Conservation (phyloP, 2,329 filamentous ascomycete species). For the Calonectria crousiana region DNA sequence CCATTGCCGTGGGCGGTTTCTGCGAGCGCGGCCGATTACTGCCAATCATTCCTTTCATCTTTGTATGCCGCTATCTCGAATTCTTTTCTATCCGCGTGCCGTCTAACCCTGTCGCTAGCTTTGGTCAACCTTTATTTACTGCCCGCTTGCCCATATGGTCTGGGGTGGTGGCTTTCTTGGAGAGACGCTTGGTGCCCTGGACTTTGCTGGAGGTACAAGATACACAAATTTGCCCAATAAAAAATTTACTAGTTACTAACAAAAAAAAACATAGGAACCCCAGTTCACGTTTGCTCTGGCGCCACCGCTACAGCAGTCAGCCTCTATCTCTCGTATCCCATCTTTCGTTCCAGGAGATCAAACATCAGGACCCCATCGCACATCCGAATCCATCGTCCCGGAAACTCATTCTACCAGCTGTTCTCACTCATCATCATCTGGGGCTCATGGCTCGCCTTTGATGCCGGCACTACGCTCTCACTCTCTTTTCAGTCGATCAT, state of each 20-base stretch:
- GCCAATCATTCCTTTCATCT: conserved; percentile 31
- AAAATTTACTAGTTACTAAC: background rate
- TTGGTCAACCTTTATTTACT: conserved; percentile 34
- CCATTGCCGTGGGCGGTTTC: conserved; percentile 31
- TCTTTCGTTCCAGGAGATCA: conserved; percentile 29
- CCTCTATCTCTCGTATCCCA: conserved; percentile 32
- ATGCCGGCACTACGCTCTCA: conserved; percentile 30
- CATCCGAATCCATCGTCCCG: conserved; percentile 29
- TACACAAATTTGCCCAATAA: background rate
- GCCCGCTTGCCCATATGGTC: conserved; percentile 35
- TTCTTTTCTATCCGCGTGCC: background rate
- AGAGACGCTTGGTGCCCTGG: conserved; percentile 26
- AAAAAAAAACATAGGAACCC: conserved; percentile 20
- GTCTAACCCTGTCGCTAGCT: conserved; percentile 4
- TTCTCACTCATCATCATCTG: conserved; percentile 33
- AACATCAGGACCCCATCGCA: conserved; percentile 24
- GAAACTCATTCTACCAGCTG: conserved; percentile 32
- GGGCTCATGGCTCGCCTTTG: conserved; percentile 34
- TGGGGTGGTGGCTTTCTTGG: conserved; percentile 34
- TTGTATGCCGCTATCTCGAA: conserved; percentile 1
- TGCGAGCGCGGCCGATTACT: conserved; percentile 30
- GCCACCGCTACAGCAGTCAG: conserved; percentile 31
- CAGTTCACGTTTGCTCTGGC: conserved; percentile 31
- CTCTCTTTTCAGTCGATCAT: conserved; percentile 34
- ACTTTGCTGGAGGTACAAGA: conserved; percentile 31